Base-by-base conservation (phyloP, 2,329 filamentous ascomycete genomes). In the Trichoderma aggressivum region DNA sequence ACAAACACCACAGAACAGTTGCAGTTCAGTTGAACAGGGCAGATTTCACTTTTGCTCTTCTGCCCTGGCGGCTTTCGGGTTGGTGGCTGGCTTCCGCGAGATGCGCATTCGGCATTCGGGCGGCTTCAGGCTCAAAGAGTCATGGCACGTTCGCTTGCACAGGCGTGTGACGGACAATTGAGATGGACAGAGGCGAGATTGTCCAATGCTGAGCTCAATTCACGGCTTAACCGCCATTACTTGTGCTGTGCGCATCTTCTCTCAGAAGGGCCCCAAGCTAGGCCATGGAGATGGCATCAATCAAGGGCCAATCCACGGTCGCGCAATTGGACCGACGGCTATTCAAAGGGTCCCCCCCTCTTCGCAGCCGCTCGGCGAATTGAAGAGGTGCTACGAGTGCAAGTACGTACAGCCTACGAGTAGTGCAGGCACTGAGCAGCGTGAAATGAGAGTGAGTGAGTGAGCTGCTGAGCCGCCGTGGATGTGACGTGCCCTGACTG, bases 401-500 rank as follows among this genome's bases (percentile, higher is more conserved):
- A 12, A 12, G 28, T 32, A 12, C n/a, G 56, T 59, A 59, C 56
- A 43, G 36, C 18, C 18, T 21, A 32, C 28, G 6, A 39, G 36
- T 39, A 32, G 24, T 28, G 28, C 53, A 21, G 28, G 56, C 56
- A 21, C 28, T 21, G 18, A n/a, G 55, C 28, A 32, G 28, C n/a
- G 24, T 24, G 47, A 53, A 53, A 53, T 53, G 47, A 28, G 26
- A 28, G n/a, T n/a, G 26, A 21, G 43, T 21, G 43, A 53, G 47
- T 61, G 60, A 34, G 62, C 62, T 66, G 66, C 43, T 65, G 70
- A 69, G 64, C 70, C 70, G 65, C 70, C 70, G 71, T 62, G 36
- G 58, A 71, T 72, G 71, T 71, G 71, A 72, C 71, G 68, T 68
- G 68, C 69, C 71, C 62, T 72, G 63, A 39, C 50, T 60, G 39